phyloP scores from a whole-genome alignment of 805 yeast genomes.

The Monosporozyma yasuniensis region DNA sequence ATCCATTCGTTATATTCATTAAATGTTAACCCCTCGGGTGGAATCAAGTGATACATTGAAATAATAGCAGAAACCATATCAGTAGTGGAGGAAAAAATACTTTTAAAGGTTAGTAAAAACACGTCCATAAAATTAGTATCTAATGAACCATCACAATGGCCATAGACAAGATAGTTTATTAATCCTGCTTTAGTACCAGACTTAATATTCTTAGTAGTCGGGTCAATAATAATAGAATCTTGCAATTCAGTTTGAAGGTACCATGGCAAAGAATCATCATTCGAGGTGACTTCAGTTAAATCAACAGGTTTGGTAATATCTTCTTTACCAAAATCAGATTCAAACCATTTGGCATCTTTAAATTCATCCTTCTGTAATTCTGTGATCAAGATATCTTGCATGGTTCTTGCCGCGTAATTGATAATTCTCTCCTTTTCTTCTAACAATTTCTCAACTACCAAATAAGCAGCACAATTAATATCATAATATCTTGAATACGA shows the following conservation, averaged over 20 bases:
- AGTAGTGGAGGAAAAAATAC: constrained; percentile 53
- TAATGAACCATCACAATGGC: constrained; percentile 48
- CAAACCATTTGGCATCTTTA: constrained; percentile 28
- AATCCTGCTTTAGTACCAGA: constrained; percentile 79
- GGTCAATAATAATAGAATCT: constrained; percentile 48
- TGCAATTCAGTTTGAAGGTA: constrained; percentile 59
- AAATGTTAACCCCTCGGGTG: constrained; percentile 81
- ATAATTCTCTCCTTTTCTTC: constrained; percentile 62
- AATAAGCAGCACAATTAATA: constrained; percentile 27
- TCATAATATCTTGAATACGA: constrained; percentile 30
- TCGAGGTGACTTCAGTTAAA: not conserved
- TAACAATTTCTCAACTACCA: constrained; percentile 47
- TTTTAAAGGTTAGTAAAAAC: constrained; percentile 53
- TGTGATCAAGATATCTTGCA: constrained; percentile 62
- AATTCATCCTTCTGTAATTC: constrained; percentile 45
- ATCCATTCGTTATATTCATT: constrained; percentile 77
- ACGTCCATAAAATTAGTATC: constrained; percentile 51
- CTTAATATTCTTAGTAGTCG: constrained; percentile 53
- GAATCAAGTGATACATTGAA: constrained; percentile 55
- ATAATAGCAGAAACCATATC: constrained; percentile 53
- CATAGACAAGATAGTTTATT: constrained; percentile 72
- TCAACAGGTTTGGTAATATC: constrained; percentile 11
- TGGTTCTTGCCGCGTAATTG: constrained; percentile 65
- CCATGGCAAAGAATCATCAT: constrained; percentile 47
- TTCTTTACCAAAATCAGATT: constrained; percentile 12